phyloP scores from a whole-genome alignment of 1,139 yeast species.

The Oligophagozyma castellii region DNA sequence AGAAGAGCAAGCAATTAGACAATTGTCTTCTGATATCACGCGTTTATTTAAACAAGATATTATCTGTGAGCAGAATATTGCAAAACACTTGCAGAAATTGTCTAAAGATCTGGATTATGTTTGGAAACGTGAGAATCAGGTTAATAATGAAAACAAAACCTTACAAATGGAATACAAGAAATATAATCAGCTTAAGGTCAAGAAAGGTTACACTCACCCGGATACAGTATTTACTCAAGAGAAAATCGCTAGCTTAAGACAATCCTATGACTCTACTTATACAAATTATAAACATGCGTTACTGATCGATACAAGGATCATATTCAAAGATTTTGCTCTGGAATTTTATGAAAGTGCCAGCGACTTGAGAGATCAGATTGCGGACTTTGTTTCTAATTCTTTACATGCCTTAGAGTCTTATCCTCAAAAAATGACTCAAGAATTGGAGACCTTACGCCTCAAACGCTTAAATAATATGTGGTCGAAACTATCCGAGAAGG shows the following conservation, averaged over 20 bases:
- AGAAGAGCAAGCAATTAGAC: slow-evolving; percentile 11
- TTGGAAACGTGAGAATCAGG: slow-evolving; percentile 15
- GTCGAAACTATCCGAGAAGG: slow-evolving; percentile 13
- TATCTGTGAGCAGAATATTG: slow-evolving; percentile 12
- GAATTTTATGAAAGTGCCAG: slow-evolving; percentile 15
- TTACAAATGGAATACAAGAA: slow-evolving; percentile 10
- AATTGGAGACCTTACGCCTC: slow-evolving; percentile 15
- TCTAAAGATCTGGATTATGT: slow-evolving; percentile 14
- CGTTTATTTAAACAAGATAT: slow-evolving; percentile 15
- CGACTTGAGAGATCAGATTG: slow-evolving; percentile 14
- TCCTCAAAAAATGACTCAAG: slow-evolving; percentile 9
- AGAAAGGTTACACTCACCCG: slow-evolving; percentile 15
- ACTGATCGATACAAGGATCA: slow-evolving; percentile 13
- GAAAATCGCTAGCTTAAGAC: slow-evolving; percentile 12
- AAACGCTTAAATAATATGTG: slow-evolving; percentile 16
- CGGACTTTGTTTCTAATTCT: slow-evolving; percentile 11
- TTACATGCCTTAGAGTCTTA: slow-evolving; percentile 10
- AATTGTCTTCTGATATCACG: slow-evolving; percentile 14
- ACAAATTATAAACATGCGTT: slow-evolving; percentile 15
- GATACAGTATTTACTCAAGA: slow-evolving; percentile 16
- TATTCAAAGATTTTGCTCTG: slow-evolving; percentile 13
- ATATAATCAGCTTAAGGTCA: slow-evolving; percentile 10
- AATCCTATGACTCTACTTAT: slow-evolving; percentile 11
- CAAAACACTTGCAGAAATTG: slow-evolving; percentile 9
- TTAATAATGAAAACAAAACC: slow-evolving; percentile 13